Percentiles rank a stretch among this genome's conserved stretches.
These are phyloP conservation scores for Stagonosporopsis rhizophila DNA, from an alignment of 2,329 filamentous ascomycete genomes.

Conservation along the genomic window DNA sequence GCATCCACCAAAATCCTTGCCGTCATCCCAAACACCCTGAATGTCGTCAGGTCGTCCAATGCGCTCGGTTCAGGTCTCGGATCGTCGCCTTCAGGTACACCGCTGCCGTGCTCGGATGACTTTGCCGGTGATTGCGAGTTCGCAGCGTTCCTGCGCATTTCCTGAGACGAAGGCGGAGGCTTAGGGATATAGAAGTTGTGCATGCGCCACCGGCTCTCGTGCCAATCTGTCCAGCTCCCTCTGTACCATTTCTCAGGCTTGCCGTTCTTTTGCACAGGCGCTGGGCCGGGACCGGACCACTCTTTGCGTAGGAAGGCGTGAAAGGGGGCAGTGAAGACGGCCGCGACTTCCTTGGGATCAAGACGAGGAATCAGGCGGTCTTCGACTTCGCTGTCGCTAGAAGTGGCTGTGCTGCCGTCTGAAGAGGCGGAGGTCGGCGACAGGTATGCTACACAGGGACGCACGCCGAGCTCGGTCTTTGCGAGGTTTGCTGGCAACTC, in stretches of 20 bases:
- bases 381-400: constrained; percentile 51
- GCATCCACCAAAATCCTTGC: constrained; percentile 88
- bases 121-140: neutral
- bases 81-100: constrained; percentile 28
- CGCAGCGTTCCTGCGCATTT: constrained; percentile 9
- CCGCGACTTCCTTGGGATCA: constrained; percentile 89
- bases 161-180: constrained; percentile 25
- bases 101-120: constrained; percentile 4
- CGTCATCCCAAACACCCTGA: constrained; percentile 95
- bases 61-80: constrained; percentile 48
- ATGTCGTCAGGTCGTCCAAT: constrained; percentile 61
- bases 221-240: constrained; percentile 81
- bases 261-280: constrained; percentile 48
- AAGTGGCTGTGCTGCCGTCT: neutral
- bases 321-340: constrained; percentile 90
- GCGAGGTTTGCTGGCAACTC: constrained; percentile 70
- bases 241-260: constrained; percentile 77
- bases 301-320: constrained; percentile 75
- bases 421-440: constrained; percentile 22
- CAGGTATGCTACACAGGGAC: constrained; percentile 67
- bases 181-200: constrained; percentile 89
- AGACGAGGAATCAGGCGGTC: constrained; percentile 78
- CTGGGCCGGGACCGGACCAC: constrained; percentile 55
- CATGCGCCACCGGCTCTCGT: constrained; percentile 79
- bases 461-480: constrained; percentile 58